These are phyloP conservation scores for Triticum timopheevii DNA, from an alignment of 176 grass and related monocot genomes.

Conservation along the genomic window DNA sequence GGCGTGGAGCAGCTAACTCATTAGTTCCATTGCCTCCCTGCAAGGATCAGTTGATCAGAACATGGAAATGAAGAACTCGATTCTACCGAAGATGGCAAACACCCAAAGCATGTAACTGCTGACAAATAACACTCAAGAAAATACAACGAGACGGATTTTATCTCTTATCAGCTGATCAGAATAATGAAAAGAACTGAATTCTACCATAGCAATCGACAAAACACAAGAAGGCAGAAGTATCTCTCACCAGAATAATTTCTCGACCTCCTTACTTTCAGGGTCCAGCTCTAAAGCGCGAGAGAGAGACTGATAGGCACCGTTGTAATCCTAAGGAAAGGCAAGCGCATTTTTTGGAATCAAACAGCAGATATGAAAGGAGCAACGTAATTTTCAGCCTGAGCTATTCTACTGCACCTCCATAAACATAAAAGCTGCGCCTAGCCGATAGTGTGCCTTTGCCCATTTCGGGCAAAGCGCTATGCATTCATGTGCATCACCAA, in stretches of 20 bases:
- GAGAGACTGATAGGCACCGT: too few relatives aligned
- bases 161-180: neutral
- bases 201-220: too few relatives aligned
- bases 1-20: neutral
- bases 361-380: neutral
- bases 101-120: neutral
- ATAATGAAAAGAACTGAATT: too few relatives aligned
- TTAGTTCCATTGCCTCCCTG: slow-evolving; percentile 26
- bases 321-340: too few relatives aligned
- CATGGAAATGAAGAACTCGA: neutral
- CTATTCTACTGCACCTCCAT: slow-evolving; percentile 13
- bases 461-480: slow-evolving; percentile 14
- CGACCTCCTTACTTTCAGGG: too few relatives aligned
- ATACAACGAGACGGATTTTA: neutral
- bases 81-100: neutral
- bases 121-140: neutral
- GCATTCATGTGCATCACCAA: slow-evolving; percentile 25
- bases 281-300: too few relatives aligned
- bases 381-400: neutral
- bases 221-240: too few relatives aligned
- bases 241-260: too few relatives aligned
- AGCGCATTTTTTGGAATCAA: neutral
- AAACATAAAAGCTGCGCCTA: slow-evolving; percentile 25
- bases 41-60: neutral
- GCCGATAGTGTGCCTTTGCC: slow-evolving; percentile 36